Evolutionary conservation across 129 eudicot species (phyloP).

Genomic region (Chrysanthemum lavandulifolium): DNA sequence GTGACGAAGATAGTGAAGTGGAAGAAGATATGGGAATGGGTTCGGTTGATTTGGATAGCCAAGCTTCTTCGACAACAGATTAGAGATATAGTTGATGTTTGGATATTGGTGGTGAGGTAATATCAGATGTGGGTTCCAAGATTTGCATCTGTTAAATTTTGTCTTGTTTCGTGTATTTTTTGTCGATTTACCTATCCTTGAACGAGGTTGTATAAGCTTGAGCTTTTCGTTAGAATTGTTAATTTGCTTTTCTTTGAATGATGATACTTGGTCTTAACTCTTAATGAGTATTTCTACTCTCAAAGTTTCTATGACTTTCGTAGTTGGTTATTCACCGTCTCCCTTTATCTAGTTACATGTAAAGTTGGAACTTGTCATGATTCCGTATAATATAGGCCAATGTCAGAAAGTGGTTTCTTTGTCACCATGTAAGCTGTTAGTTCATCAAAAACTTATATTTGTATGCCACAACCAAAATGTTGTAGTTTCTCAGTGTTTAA

Average conservation of each 20-base stretch:
- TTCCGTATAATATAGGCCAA: background rate
- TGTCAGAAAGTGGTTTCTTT: background rate
- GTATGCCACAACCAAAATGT: no score
- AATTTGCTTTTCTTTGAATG: background rate
- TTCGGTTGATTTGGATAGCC: constrained; percentile 59
- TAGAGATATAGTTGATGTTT: constrained; percentile 21
- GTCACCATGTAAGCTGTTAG: background rate
- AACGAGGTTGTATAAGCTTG: constrained; percentile 21
- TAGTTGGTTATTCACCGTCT: background rate
- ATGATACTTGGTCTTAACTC: background rate
- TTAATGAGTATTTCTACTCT: background rate
- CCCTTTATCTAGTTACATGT: background rate
- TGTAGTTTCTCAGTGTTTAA: no score
- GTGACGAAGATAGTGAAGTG: constrained; percentile 63
- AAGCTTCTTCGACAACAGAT: constrained; percentile 44
- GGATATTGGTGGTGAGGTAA: constrained; percentile 17
- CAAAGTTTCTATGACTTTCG: background rate
- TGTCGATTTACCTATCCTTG: constrained; percentile 6
- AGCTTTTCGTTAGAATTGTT: constrained; percentile 11
- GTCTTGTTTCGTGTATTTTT: constrained; percentile 13
- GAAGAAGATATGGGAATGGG: constrained; percentile 77
- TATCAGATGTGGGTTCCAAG: constrained; percentile 14
- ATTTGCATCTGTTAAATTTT: constrained; percentile 25
- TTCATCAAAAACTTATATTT: no score
- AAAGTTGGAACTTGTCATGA: no score